Evolutionary conservation across 163 green algal genomes (phyloP).

Genomic region (Prototheca stagnorum): DNA sequence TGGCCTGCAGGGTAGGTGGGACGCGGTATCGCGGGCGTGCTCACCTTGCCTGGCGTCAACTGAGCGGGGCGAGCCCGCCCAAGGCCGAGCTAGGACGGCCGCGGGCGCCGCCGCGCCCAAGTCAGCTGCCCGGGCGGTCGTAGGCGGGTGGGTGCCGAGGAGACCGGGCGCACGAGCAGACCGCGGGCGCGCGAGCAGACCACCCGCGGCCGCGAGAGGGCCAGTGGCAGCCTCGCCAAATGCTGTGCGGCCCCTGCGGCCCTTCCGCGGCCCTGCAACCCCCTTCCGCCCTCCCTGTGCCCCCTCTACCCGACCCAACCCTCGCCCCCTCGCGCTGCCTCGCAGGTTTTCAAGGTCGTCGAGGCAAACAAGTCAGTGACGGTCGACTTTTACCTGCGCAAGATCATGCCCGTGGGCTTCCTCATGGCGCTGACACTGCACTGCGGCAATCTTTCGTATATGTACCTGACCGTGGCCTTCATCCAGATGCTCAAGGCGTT

Average conservation of each 20-base stretch:
- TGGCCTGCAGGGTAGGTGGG: constrained; percentile 31
- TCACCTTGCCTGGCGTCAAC: not conserved
- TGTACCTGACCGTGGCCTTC: constrained; percentile 65
- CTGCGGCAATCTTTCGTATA: constrained; percentile 77
- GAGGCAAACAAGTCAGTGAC: constrained; percentile 37
- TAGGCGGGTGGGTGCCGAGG: too few relatives aligned
- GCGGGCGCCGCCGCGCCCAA: too few relatives aligned
- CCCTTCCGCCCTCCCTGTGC: not conserved
- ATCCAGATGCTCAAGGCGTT: constrained; percentile 65
- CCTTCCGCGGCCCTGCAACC: not conserved
- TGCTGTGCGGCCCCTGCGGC: not conserved
- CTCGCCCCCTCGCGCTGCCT: too few relatives aligned
- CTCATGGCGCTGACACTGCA: constrained; percentile 74
- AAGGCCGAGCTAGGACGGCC: too few relatives aligned
- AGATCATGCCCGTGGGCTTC: constrained; percentile 56
- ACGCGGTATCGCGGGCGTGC: not conserved
- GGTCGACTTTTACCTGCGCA: constrained; percentile 27
- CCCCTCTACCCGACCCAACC: not conserved
- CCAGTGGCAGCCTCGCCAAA: not conserved
- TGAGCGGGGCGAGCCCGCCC: too few relatives aligned
- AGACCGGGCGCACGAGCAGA: too few relatives aligned
- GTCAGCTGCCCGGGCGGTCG: too few relatives aligned
- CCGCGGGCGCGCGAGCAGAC: too few relatives aligned
- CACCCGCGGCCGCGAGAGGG: too few relatives aligned
- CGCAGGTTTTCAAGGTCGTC: constrained; percentile 20